Evolutionary conservation across 192 early-diverging fungal genomes (phyloP).

Genomic region (Linnemannia hyalina): DNA sequence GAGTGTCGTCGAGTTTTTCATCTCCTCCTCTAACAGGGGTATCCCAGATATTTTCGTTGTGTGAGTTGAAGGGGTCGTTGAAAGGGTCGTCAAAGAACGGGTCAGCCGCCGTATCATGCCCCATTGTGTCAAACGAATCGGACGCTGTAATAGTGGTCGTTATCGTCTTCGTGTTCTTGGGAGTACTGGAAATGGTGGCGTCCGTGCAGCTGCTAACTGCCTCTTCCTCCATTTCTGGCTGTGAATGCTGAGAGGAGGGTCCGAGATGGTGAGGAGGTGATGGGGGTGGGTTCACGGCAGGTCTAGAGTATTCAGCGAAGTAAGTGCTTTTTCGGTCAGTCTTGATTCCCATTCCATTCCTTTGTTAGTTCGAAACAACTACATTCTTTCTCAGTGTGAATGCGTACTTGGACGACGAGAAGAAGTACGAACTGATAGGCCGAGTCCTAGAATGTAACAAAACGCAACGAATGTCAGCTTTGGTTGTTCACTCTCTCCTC

Average conservation of each 20-base stretch:
- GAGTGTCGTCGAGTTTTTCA: neutral
- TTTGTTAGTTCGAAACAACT: neutral
- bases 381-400: neutral
- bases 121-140: conserved; percentile 5
- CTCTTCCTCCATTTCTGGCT: neutral
- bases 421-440: conserved; percentile 27
- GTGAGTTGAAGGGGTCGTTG: conserved; percentile 11
- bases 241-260: neutral
- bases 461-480: neutral
- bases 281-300: neutral
- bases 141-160: neutral
- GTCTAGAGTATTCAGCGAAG: neutral
- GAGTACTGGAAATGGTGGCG: neutral
- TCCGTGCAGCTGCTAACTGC: neutral
- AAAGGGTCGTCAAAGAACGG: neutral
- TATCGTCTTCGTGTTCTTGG: neutral
- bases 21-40: neutral
- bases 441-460: conserved; percentile 6
- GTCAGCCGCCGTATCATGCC: neutral
- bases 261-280: neutral
- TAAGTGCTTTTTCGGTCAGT: neutral
- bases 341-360: neutral
- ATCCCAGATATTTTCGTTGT: neutral
- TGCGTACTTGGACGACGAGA: conserved; percentile 2
- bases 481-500: neutral